These are phyloP conservation scores for Suhomyces maxii DNA, from an alignment of 1,139 yeast genomes.

Conservation along the genomic window DNA sequence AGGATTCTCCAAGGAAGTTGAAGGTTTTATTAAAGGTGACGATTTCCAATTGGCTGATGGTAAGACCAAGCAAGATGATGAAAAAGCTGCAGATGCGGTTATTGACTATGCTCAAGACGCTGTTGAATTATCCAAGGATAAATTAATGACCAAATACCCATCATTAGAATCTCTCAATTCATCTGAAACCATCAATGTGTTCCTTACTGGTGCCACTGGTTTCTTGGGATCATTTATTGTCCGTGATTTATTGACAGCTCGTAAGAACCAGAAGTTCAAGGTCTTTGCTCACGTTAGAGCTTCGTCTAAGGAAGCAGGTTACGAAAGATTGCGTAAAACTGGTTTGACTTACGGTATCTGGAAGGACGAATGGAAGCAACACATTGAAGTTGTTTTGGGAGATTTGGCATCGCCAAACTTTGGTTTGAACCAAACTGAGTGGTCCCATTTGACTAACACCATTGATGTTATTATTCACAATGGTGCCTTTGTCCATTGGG, in stretches of 20 bases:
- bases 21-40: slow-evolving; percentile 50
- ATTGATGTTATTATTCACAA: slow-evolving; percentile 90
- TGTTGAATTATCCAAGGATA: slow-evolving; percentile 44
- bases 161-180: slow-evolving; percentile 30
- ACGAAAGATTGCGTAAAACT: slow-evolving; percentile 74
- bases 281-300: slow-evolving; percentile 94
- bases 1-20: slow-evolving; percentile 74
- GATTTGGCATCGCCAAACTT: slow-evolving; percentile 71
- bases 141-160: slow-evolving; percentile 43
- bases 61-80: slow-evolving; percentile 21
- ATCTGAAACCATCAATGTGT: slow-evolving; percentile 56
- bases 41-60: slow-evolving; percentile 43
- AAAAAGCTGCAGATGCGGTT: slow-evolving; percentile 18
- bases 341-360: slow-evolving; percentile 85
- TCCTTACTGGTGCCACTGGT: slow-evolving; percentile 95
- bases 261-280: slow-evolving; percentile 45
- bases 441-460: slow-evolving; percentile 56
- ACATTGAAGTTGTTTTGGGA: slow-evolving; percentile 76
- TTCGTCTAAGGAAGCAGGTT: slow-evolving; percentile 59
- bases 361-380: slow-evolving; percentile 59
- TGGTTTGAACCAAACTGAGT: slow-evolving; percentile 60
- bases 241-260: slow-evolving; percentile 63
- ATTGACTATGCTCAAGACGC: slow-evolving; percentile 80
- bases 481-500: slow-evolving; percentile 99
- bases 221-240: slow-evolving; percentile 89